Base-by-base conservation (phyloP, 1,139 yeast genomes). In the Nakaseomyces uthaithaninus region DNA sequence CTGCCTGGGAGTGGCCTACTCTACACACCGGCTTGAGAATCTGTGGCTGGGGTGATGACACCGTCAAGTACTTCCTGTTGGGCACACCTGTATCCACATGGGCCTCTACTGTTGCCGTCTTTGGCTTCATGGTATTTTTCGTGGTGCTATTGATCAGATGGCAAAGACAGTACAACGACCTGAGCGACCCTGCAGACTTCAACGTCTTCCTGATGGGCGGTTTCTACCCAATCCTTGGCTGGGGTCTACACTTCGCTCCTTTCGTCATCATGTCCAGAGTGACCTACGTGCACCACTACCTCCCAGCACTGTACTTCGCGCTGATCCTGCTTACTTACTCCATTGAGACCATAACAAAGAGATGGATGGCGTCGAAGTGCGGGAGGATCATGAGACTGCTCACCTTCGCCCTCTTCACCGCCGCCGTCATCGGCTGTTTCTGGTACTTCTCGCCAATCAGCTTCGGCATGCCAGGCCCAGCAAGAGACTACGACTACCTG, bases 1-100 rank as follows among this genome's bases (percentile, higher is more conserved):
- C 76, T 41, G 93, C 93, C 54, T 93, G 98, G 98, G 91, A 93
- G 72, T 93, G 99, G 99, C 99, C 99, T 43, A 75, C 93, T 25
- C 74, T 89, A 54, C 74, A 85, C 63, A 83, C 80, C 42, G 98
- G 98, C 60, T 79, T 93, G 54, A 82, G 98, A 67, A 75, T 93
- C 70, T 89, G 97, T 66, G 87, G 94, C 37, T 93, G 99, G 99
- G 79, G 79, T 45, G 78, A 76, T 51, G 85, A 80, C 25, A 76
- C 72, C 53, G 72, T 77, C 52, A 86, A 86, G 63, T 93, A 89
- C 68, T 93, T 75, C 68, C 70, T 93, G 66, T 74, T 93, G 51
- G 97, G 97, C 14, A 84, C 94, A 23, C 96, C 97, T 37, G 82
- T 89, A 33, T 85, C 93, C 38, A 86, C 96, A 5, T 91, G 97